Evolutionary conservation across 768 basidiomycete species (phyloP).

Genomic region (Daedaleopsis nitida): DNA sequence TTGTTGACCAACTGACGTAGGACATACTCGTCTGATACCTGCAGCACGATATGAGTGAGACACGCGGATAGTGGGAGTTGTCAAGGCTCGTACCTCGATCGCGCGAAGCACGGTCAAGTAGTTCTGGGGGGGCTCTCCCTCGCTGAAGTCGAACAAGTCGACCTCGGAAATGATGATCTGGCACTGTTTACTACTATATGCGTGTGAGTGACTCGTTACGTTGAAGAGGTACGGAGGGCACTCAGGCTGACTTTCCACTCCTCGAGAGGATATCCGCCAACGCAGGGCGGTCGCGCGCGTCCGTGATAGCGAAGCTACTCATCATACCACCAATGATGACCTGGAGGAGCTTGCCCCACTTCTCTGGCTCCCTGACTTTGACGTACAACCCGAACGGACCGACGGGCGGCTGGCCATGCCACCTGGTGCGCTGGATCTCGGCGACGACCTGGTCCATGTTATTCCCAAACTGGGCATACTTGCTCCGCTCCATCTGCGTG

Average conservation of each 20-base stretch:
- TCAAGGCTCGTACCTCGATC: constrained; percentile 58
- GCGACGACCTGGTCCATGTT: constrained; percentile 61
- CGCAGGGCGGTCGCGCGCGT: constrained; percentile 58
- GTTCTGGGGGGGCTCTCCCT: constrained; percentile 66
- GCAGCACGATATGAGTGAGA: not conserved
- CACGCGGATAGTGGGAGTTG: not conserved
- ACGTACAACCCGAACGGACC: constrained; percentile 84
- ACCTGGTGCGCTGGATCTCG: constrained; percentile 50
- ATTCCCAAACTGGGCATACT: constrained; percentile 60
- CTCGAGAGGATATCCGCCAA: constrained; percentile 60
- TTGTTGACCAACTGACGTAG: constrained; percentile 81
- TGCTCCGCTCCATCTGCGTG: constrained; percentile 53
- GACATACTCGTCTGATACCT: constrained; percentile 79
- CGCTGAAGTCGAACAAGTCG: constrained; percentile 80
- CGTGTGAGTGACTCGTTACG: not conserved
- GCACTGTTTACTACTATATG: constrained; percentile 41
- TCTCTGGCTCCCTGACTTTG: constrained; percentile 63
- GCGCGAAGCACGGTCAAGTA: constrained; percentile 80
- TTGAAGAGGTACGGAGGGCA: not conserved
- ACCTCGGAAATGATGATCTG: constrained; percentile 65
- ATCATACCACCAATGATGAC: constrained; percentile 59
- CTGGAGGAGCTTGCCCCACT: constrained; percentile 70
- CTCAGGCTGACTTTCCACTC: constrained; percentile 70
- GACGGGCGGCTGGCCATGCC: constrained; percentile 68
- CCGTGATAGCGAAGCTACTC: constrained; percentile 74